A percentile compares a stretch with the other conserved stretches of the same genome.
Conservation (phyloP, 257 asterid genomes). For the Apocynum venetum region DNA sequence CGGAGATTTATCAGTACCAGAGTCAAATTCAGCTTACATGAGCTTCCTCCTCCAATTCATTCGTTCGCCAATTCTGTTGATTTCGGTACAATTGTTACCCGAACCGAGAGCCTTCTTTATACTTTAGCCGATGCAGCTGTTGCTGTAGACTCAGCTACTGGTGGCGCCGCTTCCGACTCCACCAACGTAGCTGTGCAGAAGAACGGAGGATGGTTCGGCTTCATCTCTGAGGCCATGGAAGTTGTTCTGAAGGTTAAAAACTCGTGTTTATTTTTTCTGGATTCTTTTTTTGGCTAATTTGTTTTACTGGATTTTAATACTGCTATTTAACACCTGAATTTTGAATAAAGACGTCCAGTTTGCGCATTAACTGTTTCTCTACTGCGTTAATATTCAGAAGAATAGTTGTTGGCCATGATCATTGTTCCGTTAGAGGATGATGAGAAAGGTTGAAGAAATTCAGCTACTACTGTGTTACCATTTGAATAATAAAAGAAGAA, state of each 20-base stretch:
- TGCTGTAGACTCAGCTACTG: conserved; percentile 42
- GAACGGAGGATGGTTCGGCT: conserved; percentile 91
- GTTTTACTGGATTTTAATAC: background rate
- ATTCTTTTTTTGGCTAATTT: background rate
- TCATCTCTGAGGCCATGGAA: conserved; percentile 95
- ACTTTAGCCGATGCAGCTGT: conserved; percentile 94
- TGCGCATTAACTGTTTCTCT: background rate
- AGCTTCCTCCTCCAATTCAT: conserved; percentile 58
- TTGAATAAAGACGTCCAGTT: background rate
- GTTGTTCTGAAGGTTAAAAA: conserved; percentile 72
- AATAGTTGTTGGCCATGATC: background rate
- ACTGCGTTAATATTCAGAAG: background rate
- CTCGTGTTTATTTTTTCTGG: background rate
- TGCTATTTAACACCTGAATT: background rate
- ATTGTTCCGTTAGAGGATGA: background rate
- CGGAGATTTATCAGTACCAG: conserved; percentile 49
- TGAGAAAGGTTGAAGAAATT: background rate
- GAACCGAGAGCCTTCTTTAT: conserved; percentile 78
- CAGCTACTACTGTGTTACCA: background rate
- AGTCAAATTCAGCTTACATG: conserved; percentile 65
- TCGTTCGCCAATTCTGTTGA: conserved; percentile 36
- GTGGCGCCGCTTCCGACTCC: conserved; percentile 42
- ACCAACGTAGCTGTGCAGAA: conserved; percentile 46
- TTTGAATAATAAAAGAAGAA: background rate
- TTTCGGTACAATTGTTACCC: conserved; percentile 41